phyloP scores from a whole-genome alignment of 169 alveolate genomes.

The Perkinsus chesapeaki region DNA sequence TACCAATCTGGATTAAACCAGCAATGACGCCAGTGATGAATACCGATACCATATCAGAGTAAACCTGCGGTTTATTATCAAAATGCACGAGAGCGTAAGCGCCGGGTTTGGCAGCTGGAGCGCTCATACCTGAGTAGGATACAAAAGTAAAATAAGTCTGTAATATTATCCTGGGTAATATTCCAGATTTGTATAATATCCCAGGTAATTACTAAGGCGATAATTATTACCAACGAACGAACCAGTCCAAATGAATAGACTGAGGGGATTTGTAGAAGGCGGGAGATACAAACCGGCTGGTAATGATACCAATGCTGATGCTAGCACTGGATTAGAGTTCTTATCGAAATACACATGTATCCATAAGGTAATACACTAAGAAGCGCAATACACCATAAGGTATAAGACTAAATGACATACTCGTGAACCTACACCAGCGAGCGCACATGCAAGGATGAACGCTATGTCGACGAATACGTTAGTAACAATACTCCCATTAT shows the following conservation, averaged over 20 bases:
- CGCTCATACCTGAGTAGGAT: not conserved
- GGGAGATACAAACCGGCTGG: not conserved
- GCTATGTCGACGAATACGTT: not conserved
- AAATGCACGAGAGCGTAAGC: not conserved
- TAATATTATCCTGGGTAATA: too few relatives aligned
- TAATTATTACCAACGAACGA: not conserved
- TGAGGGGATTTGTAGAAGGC: not conserved
- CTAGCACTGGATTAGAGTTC: not conserved
- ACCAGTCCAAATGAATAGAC: not conserved
- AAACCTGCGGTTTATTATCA: not conserved
- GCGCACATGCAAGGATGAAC: not conserved
- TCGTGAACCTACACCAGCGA: not conserved
- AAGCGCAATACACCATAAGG: not conserved
- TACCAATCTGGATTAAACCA: not conserved
- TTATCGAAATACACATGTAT: not conserved
- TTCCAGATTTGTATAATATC: too few relatives aligned
- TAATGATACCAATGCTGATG: not conserved
- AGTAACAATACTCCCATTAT: not conserved
- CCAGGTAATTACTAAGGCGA: too few relatives aligned
- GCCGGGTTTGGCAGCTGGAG: not conserved
- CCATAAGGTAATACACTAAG: not conserved
- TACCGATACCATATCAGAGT: not conserved
- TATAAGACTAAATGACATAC: too few relatives aligned
- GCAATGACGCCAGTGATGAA: not conserved
- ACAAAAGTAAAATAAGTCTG: too few relatives aligned